Base-by-base conservation (phyloP, 441 rosid genomes). In the Gossypium trilobum region DNA sequence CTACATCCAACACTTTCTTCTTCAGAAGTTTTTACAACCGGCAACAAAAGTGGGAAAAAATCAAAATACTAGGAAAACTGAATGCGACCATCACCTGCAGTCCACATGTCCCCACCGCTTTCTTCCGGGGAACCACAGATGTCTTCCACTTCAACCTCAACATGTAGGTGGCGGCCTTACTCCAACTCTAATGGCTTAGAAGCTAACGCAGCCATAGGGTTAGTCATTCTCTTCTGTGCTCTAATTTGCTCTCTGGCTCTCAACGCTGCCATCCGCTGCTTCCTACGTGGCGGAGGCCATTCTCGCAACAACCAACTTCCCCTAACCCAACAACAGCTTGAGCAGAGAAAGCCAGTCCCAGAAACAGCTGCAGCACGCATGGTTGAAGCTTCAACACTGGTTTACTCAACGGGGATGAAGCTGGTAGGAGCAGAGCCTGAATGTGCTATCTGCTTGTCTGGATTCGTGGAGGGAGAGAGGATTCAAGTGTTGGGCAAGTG, bases 391-490 rank as follows among this genome's bases (percentile, higher is more conserved):
- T 83, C 82, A 0, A 77, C 84, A 0, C 54, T 80, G 74, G 78
- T 77, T 48, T 89, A 85, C 72, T 17, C 81, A 3, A 65, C 82
- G 2, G 91, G 82, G 79, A 61, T 85, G 68, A 78, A 85, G 73
- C 36, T 66, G 56, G 39, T 33, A 6, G 92, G 91, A 9, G 79
- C 75, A 1, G 84, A 79, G 68, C 81, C 86, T 17, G 95, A 89
- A 74, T 92, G 97, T 61, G 84, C 88, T 0, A 92, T 90, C 2
- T 92, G 97, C 82, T 81, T 92, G 86, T 77, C 89, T 9, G 95
- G 89, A 71, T 92, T 92, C 70, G 86, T 73, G 36, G 89, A 80
- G 54, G 97, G 93, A 4, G 95, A 90, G 22, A 78, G 72, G 2
- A 80, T 92, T 16, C 83, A 85, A 73, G 88, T 92, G 29, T 27